Evolutionary conservation across 495 filamentous ascomycete species (phyloP).

Genomic region (Penicillium maclennaniae): DNA sequence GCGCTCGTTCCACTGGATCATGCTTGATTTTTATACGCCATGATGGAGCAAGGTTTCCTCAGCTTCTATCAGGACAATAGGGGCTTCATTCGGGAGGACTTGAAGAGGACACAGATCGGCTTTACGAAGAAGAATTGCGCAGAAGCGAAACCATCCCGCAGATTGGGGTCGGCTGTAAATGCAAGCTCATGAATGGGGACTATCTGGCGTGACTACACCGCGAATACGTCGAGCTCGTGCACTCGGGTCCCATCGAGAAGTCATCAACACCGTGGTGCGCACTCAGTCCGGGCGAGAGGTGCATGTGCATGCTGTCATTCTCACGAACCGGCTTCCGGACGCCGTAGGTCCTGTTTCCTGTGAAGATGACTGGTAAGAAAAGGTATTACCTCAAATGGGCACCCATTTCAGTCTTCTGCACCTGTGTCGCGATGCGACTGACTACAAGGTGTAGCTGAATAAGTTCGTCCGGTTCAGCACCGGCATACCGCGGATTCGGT

Average conservation of each 20-base stretch:
- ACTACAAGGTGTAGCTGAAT: slow-evolving; percentile 20
- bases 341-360: slow-evolving; percentile 14
- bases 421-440: background rate
- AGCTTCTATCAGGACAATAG: background rate
- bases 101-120: slow-evolving; percentile 25
- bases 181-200: slow-evolving; percentile 45
- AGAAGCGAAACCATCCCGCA: slow-evolving; percentile 48
- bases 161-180: slow-evolving; percentile 27
- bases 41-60: slow-evolving; percentile 19
- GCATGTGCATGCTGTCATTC: slow-evolving; percentile 46
- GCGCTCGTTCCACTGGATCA: slow-evolving; percentile 16
- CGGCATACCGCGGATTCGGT: slow-evolving; percentile 51
- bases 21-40: slow-evolving; percentile 16
- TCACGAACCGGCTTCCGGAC: slow-evolving; percentile 37
- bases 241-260: slow-evolving; percentile 35
- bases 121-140: slow-evolving; percentile 40
- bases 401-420: slow-evolving; percentile 9
- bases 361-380: slow-evolving; percentile 36
- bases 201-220: slow-evolving; percentile 46
- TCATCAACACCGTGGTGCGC: slow-evolving; percentile 14
- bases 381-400: slow-evolving; percentile 42
- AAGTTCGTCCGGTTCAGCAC: slow-evolving; percentile 42
- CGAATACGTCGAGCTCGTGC: slow-evolving; percentile 44
- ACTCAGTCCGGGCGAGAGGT: slow-evolving; percentile 25
- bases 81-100: slow-evolving; percentile 10